Conservation (phyloP, 2,329 filamentous ascomycete species). For the Cercospora janseana region DNA sequence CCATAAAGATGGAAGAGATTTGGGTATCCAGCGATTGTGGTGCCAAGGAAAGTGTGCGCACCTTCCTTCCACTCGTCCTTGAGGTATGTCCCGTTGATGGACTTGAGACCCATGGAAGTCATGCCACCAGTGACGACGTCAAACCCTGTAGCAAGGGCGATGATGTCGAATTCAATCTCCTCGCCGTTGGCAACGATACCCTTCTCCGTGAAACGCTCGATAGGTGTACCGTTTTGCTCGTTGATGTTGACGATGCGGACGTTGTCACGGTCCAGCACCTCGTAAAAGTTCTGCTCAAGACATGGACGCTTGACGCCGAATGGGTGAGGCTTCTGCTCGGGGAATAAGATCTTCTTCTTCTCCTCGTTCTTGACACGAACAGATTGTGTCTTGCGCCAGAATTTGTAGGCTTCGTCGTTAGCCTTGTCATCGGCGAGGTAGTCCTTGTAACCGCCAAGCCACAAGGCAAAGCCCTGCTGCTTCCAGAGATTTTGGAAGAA, state of each 20-base stretch:
- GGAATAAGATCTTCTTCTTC: slow-evolving; percentile 50
- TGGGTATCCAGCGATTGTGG: slow-evolving; percentile 37
- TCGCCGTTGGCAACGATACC: slow-evolving; percentile 46
- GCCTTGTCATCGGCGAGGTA: slow-evolving; percentile 41
- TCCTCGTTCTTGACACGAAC: slow-evolving; percentile 44
- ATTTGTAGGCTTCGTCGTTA: slow-evolving; percentile 48
- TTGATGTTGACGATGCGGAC: slow-evolving; percentile 47
- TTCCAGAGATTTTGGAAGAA: slow-evolving; percentile 46
- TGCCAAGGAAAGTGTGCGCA: slow-evolving; percentile 46
- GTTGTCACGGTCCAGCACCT: slow-evolving; percentile 45
- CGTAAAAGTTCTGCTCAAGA: slow-evolving; percentile 50
- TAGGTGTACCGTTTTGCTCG: slow-evolving; percentile 38
- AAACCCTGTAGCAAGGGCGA: slow-evolving; percentile 45
- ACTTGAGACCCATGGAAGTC: slow-evolving; percentile 48
- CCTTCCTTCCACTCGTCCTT: slow-evolving; percentile 46
- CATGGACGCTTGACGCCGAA: slow-evolving; percentile 50
- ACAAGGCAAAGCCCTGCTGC: slow-evolving; percentile 37
- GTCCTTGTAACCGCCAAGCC: slow-evolving; percentile 35
- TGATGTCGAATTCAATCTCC: slow-evolving; percentile 47
- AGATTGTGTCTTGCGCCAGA: slow-evolving; percentile 48
- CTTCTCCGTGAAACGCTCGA: slow-evolving; percentile 45
- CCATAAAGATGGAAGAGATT: slow-evolving; percentile 42
- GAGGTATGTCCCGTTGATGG: slow-evolving; percentile 30
- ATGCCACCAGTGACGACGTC: slow-evolving; percentile 45
- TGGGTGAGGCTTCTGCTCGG: slow-evolving; percentile 45